These are phyloP conservation scores for Metarhizium rileyi DNA, from an alignment of 2,329 filamentous ascomycete species.

Conservation along the genomic window DNA sequence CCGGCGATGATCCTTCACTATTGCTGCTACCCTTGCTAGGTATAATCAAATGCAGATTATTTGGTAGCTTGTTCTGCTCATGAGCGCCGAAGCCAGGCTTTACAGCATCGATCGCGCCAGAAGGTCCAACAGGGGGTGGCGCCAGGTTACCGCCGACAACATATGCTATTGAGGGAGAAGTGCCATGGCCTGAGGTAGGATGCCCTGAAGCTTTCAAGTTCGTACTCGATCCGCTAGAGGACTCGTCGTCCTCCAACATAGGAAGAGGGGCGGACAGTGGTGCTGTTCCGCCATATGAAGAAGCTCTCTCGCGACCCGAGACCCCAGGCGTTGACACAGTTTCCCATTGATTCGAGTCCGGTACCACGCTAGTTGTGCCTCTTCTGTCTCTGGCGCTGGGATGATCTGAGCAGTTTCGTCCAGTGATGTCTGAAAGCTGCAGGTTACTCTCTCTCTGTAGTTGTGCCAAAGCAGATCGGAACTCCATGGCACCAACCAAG, in stretches of 20 bases:
- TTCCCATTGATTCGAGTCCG: constrained; percentile 10
- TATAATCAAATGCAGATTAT: constrained; percentile 34
- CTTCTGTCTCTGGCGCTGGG: constrained; percentile 15
- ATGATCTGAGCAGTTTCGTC: constrained; percentile 42
- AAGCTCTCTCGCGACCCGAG: constrained; percentile 10
- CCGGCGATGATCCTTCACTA: constrained; percentile 37
- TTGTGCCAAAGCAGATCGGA: constrained; percentile 81
- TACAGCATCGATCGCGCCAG: constrained; percentile 5
- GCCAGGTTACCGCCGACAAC: constrained; percentile 31
- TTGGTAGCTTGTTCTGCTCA: constrained; percentile 8
- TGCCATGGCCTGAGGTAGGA: constrained; percentile 3
- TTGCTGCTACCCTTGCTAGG: constrained; percentile 32
- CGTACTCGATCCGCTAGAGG: not conserved
- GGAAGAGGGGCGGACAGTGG: not conserved
- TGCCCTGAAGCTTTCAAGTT: constrained; percentile 8
- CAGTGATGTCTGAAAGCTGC: constrained; percentile 57
- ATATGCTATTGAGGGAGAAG: constrained; percentile 18
- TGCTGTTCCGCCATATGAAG: constrained; percentile 7
- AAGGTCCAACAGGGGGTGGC: constrained; percentile 25
- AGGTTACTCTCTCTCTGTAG: constrained; percentile 74
- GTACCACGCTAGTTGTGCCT: constrained; percentile 17
- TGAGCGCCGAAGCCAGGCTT: not conserved
- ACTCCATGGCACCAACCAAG: constrained; percentile 86
- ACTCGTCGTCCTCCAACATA: not conserved
- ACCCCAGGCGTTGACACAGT: constrained; percentile 3